Evolutionary conservation across 1,284 basidiomycete genomes (phyloP).

Genomic region (Blastosporella zonata): DNA sequence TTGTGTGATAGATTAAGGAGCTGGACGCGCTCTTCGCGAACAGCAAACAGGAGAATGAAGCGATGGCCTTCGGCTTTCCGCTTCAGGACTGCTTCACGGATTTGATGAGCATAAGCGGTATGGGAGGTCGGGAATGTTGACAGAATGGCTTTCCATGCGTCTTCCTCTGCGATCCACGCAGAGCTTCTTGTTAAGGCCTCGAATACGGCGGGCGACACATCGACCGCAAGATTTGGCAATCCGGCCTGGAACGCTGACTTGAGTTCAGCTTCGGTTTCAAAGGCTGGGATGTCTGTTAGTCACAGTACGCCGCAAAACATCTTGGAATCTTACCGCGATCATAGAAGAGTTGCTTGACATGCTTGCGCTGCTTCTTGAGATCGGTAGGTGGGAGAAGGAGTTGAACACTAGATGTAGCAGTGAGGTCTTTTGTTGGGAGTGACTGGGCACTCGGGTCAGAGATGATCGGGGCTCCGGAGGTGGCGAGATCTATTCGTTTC

Average conservation of each 20-base stretch:
- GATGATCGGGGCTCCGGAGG: conserved; percentile 49
- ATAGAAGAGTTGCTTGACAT: conserved; percentile 64
- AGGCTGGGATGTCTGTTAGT: conserved; percentile 41
- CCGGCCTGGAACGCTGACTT: conserved; percentile 56
- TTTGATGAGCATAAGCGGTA: conserved; percentile 57
- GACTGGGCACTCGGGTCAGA: conserved; percentile 32
- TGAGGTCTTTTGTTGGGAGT: conserved; percentile 42
- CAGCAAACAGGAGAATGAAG: conserved; percentile 65
- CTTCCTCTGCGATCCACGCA: conserved; percentile 71
- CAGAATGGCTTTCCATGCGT: conserved; percentile 62
- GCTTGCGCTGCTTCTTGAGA: conserved; percentile 69
- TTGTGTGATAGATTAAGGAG: conserved; percentile 43
- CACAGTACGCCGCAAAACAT: neutral
- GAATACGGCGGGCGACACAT: conserved; percentile 59
- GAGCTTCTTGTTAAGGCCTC: conserved; percentile 56
- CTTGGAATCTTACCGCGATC: conserved; percentile 51
- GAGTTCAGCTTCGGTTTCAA: conserved; percentile 55
- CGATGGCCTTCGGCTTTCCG: conserved; percentile 60
- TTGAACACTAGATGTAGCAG: conserved; percentile 49
- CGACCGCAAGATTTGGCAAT: conserved; percentile 68
- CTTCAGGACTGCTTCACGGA: conserved; percentile 61
- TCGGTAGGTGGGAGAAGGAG: conserved; percentile 65
- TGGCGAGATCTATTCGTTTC: conserved; percentile 64
- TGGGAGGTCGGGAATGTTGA: conserved; percentile 53
- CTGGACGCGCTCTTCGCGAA: conserved; percentile 68